Base-by-base conservation (phyloP, 345 rosid species). In the Erucastrum elatum region DNA sequence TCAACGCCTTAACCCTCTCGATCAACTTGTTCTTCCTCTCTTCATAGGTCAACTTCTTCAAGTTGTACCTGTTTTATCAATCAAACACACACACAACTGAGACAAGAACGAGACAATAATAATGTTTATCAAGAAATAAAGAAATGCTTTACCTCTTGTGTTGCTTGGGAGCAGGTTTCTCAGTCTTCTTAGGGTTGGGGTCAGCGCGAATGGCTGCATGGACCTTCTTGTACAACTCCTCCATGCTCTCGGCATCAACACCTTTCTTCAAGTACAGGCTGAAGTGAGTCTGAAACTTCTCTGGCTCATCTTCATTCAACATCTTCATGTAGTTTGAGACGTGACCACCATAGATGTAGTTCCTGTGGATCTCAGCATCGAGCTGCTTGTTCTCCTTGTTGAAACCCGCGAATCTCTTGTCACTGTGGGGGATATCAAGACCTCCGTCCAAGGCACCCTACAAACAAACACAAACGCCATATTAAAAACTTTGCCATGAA, bases 371-470 rank as follows among this genome's bases (percentile, higher is more conserved):
- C 29, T 89, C 94, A 31, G 84, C 86, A 81, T 89, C 93, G 4
- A 92, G 96, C 79, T 88, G 70, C 17, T 75, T 75, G 68, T 26
- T 26, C 15, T 72, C 76, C 7, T 72, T 64, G 77, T 53, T 46
- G 63, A 72, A 72, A 0, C 76, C 76, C 0, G 78, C 96, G 46
- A 90, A 93, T 76, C 98, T 81, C 87, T 92, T 89, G 41, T 89
- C 96, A 46, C 96, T 90, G 77, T 92, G 96, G 7, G 97, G 96
- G 70, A 92, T 89, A 69, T 92, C 97, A 85, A 92, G 83, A 4
- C 94, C 98, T 69, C 93, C 98, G 80, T 93, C 94, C 84, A 89
- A 78, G 26, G 93, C 92, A 41, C 97, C 97, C 95, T 92, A 41
- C 13, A 41, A 81, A 26, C 7, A 55, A 70, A 55, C 7, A 21